phyloP scores from a whole-genome alignment of 2,329 filamentous ascomycete species.

The Talaromyces atroroseus region DNA sequence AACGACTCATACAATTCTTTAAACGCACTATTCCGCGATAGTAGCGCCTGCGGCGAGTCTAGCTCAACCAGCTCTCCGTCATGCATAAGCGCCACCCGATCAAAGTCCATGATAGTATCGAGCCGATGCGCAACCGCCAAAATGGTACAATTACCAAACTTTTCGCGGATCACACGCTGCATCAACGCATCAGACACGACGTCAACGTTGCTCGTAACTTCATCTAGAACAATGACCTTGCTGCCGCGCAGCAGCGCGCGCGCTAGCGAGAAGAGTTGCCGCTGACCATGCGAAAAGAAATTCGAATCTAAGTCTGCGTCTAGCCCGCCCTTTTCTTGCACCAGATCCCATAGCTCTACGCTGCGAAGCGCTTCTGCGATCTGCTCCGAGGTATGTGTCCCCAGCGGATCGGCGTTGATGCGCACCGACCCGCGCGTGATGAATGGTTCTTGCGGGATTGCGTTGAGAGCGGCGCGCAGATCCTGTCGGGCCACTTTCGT shows the following conservation, averaged over 20 bases:
- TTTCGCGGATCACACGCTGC: conserved; percentile 50
- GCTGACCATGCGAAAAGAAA: conserved; percentile 54
- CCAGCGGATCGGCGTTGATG: conserved; percentile 35
- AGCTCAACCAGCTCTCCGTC: conserved; percentile 30
- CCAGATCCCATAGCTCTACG: conserved; percentile 33
- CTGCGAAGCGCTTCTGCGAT: conserved; percentile 33
- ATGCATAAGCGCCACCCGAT: conserved; percentile 33
- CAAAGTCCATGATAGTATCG: conserved; percentile 39
- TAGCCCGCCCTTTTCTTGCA: conserved; percentile 35
- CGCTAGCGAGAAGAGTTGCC: conserved; percentile 59
- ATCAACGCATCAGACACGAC: conserved; percentile 52
- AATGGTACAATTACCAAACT: conserved; percentile 56
- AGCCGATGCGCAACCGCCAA: conserved; percentile 53
- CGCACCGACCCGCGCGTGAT: conserved; percentile 37
- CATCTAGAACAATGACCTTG: conserved; percentile 42
- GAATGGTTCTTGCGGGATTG: conserved; percentile 41
- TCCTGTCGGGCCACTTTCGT: conserved; percentile 31
- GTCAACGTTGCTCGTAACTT: conserved; percentile 46
- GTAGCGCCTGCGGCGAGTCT: conserved; percentile 33
- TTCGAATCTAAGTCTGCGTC: conserved; percentile 43
- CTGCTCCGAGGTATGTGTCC: conserved; percentile 23
- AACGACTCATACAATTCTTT: conserved; percentile 7
- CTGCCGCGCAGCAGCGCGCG: conserved; percentile 50
- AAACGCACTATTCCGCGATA: conserved; percentile 17
- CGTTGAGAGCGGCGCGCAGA: conserved; percentile 37